Base-by-base conservation (phyloP, 169 alveolate species). In the Condylostoma magnum region DNA sequence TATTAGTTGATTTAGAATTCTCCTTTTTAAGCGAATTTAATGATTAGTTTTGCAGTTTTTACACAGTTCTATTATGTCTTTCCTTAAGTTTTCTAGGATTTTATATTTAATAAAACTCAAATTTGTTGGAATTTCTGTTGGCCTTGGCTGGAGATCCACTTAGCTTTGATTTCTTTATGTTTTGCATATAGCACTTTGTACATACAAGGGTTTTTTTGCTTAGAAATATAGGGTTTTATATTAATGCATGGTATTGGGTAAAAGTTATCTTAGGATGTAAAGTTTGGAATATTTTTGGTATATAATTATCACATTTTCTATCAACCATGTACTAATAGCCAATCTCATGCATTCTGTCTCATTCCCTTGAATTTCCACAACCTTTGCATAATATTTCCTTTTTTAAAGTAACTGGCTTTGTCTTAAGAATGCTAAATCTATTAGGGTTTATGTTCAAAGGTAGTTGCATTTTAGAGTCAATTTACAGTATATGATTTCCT, bases 171-270 rank as follows among this genome's bases (percentile, higher is more conserved):
- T 46, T 43, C 73, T 68, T 68, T 60, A 76, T 74, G 55, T 68
- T 1, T 72, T 63, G n/a, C 60, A 68, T 51, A 68, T 77, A 52
- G 51, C 93, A 86, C 22, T 67, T 71, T 48, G 81, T 90, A 52
- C 93, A 86, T 5, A 86, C 86, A 53, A 77, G 73, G 10, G 93
- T 79, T 27, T 76, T 77, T 57, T 86, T 79, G 58, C 55, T 76
- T 36, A 80, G 52, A 69, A 82, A 86, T 28, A 77, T 37, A 4
- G 84, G 67, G 74, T 86, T 87, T 36, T 82, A 54, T 68, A 69
- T 82, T 43, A 82, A 50, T 76, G 72, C 71, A 36, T 75, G 43
- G 76, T 65, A 86, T 54, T 82, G 85, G 20, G 71, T 73, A 33
- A 53, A 54, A 67, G 75, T 82, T 77, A 86, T 70, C 46, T 72